Evolutionary conservation across 2,329 filamentous ascomycete genomes (phyloP).

Genomic region (Penicillium sp.): DNA sequence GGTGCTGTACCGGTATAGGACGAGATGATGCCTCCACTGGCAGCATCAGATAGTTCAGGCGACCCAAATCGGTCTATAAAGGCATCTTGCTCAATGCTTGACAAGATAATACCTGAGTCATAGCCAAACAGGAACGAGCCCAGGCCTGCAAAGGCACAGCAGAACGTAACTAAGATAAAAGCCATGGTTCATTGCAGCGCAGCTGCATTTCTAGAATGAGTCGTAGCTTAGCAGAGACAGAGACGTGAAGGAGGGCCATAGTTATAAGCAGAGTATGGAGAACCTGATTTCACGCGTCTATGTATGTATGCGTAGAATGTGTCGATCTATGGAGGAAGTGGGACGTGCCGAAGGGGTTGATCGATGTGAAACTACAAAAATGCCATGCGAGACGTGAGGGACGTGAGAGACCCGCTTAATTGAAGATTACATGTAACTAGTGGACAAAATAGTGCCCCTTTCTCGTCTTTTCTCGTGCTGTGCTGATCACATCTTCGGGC

Average conservation of each 20-base stretch:
- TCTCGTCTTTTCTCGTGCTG: neutral
- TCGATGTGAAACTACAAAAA: constrained; percentile 10
- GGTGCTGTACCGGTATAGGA: constrained; percentile 33
- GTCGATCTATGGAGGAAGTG: constrained; percentile 16
- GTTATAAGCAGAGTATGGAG: neutral
- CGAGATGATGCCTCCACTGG: constrained; percentile 38
- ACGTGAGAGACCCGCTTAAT: constrained; percentile 10
- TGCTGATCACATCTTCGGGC: neutral
- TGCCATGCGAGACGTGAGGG: constrained; percentile 19
- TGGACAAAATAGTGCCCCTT: neutral
- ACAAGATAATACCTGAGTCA: constrained; percentile 40
- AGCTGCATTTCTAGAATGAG: constrained; percentile 7
- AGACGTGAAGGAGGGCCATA: neutral
- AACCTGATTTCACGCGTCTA: constrained; percentile 1
- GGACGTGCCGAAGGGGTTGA: constrained; percentile 18
- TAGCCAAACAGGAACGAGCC: constrained; percentile 49
- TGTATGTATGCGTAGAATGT: constrained; percentile 15
- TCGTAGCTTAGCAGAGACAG: neutral
- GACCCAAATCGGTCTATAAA: constrained; percentile 30
- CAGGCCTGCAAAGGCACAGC: constrained; percentile 43
- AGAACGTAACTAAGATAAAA: constrained; percentile 30
- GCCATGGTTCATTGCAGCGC: constrained; percentile 22
- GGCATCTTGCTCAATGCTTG: constrained; percentile 33
- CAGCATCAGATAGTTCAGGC: constrained; percentile 27
- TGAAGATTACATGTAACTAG: neutral